Conservation (phyloP, 2,329 filamentous ascomycete genomes). For the Fusarium verrucosum region DNA sequence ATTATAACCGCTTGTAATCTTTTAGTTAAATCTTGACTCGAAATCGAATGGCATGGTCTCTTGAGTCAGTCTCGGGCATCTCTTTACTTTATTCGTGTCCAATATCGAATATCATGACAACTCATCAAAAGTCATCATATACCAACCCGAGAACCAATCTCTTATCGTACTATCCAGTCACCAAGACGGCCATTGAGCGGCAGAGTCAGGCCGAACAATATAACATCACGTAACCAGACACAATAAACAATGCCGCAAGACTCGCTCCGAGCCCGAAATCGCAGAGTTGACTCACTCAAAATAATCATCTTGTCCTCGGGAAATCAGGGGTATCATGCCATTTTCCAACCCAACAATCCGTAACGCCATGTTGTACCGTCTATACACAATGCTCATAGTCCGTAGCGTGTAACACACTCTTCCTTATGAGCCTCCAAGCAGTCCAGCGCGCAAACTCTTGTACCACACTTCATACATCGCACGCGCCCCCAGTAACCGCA, state of each 20-base stretch:
- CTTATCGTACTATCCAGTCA: not conserved
- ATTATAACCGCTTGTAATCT: not conserved
- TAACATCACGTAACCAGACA: not conserved
- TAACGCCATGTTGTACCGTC: constrained; percentile 31
- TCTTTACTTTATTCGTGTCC: not conserved
- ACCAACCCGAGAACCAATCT: not conserved
- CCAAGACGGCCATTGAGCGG: not conserved
- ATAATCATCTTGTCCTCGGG: not conserved
- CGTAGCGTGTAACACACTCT: constrained; percentile 74
- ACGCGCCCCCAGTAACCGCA: constrained; percentile 86
- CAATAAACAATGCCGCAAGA: not conserved
- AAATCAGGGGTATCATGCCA: constrained; percentile 41
- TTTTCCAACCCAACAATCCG: constrained; percentile 31
- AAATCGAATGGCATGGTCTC: not conserved
- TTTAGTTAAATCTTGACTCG: not conserved
- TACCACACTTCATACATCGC: constrained; percentile 80
- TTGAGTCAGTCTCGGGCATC: not conserved
- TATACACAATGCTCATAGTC: constrained; percentile 47
- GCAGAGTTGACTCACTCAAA: constrained; percentile 9
- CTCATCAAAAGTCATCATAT: not conserved
- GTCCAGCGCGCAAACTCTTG: constrained; percentile 78
- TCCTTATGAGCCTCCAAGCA: constrained; percentile 78
- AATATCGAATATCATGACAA: not conserved
- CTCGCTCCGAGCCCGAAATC: not conserved
- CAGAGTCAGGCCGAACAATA: not conserved